phyloP scores from a whole-genome alignment of 108 stramenopile species.

The Aurantiochytrium sp. region DNA sequence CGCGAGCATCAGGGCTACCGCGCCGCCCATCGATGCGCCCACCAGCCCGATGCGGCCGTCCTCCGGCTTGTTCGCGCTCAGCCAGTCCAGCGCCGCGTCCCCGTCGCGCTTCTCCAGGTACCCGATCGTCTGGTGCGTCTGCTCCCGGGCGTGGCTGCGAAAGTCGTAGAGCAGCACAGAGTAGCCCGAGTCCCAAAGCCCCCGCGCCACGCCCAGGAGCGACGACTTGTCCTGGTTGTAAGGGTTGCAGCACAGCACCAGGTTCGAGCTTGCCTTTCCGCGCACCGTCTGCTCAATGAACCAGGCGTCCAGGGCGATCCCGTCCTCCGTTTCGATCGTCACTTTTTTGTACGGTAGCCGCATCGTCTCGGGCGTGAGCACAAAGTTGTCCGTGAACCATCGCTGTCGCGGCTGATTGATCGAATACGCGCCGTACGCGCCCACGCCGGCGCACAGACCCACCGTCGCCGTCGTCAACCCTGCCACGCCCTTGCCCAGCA shows the following conservation, averaged over 20 bases:
- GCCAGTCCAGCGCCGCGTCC: slow-evolving; percentile 24
- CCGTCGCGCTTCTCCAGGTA: slow-evolving; percentile 17
- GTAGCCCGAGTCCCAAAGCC: slow-evolving; percentile 13
- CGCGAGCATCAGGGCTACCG: slow-evolving; percentile 3
- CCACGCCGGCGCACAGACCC: background rate
- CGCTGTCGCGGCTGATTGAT: slow-evolving; percentile 25
- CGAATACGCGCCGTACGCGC: background rate
- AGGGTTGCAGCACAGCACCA: slow-evolving; percentile 32
- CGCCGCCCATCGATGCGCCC: slow-evolving; percentile 26
- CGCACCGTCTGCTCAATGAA: slow-evolving; percentile 29
- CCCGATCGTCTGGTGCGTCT: slow-evolving; percentile 14
- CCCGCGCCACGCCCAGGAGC: background rate
- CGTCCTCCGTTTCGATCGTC: slow-evolving; percentile 7
- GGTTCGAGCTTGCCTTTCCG: background rate
- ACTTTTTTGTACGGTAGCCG: slow-evolving; percentile 18
- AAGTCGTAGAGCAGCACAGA: slow-evolving; percentile 12
- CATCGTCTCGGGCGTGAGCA: slow-evolving; percentile 24
- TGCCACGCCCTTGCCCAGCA: slow-evolving; percentile 29
- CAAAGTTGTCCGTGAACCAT: slow-evolving; percentile 24
- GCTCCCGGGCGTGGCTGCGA: background rate
- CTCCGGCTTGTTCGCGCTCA: background rate
- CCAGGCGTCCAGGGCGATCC: background rate
- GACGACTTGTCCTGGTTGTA: slow-evolving; percentile 24
- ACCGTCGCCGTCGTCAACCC: background rate
- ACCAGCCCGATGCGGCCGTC: background rate